Percentiles rank a stretch among this genome's conserved stretches.
Conservation (phyloP, 345 rosid species). For the Camelina laxa region DNA sequence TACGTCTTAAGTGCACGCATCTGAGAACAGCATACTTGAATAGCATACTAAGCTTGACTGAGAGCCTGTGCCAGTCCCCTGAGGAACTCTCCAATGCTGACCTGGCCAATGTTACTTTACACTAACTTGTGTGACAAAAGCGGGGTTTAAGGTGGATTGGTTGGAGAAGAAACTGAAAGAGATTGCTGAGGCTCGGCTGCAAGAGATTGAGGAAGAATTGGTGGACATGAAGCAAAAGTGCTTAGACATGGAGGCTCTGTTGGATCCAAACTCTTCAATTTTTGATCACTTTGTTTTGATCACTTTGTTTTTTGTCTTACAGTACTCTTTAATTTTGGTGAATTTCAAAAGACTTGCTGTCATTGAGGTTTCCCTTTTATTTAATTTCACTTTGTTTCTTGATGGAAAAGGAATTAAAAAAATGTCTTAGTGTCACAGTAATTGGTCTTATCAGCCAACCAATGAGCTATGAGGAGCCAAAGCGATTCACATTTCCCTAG, state of each 20-base stretch:
- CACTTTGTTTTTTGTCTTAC: too few species aligned
- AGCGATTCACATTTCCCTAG: too few species aligned
- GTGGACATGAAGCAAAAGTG: not conserved
- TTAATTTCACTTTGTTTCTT: too few species aligned
- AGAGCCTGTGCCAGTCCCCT: not conserved
- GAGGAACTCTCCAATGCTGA: not conserved
- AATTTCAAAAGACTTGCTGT: too few species aligned
- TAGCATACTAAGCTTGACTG: not conserved
- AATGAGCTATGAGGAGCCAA: too few species aligned
- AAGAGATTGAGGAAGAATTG: not conserved
- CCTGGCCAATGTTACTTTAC: not conserved
- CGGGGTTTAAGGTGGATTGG: not conserved
- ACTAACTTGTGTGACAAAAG: not conserved
- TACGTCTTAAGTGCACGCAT: not conserved
- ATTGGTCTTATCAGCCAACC: too few species aligned
- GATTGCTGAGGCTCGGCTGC: not conserved
- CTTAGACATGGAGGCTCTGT: not conserved
- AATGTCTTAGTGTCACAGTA: too few species aligned
- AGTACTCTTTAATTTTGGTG: too few species aligned
- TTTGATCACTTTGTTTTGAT: too few species aligned
- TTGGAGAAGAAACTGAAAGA: not conserved
- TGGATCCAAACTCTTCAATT: too few species aligned
- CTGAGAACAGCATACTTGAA: slow-evolving; percentile 5
- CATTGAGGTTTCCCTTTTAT: too few species aligned
- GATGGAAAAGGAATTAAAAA: too few species aligned